Evolutionary conservation across 495 filamentous ascomycete genomes (phyloP).

Genomic region (Penicillium cosmopolitanum): DNA sequence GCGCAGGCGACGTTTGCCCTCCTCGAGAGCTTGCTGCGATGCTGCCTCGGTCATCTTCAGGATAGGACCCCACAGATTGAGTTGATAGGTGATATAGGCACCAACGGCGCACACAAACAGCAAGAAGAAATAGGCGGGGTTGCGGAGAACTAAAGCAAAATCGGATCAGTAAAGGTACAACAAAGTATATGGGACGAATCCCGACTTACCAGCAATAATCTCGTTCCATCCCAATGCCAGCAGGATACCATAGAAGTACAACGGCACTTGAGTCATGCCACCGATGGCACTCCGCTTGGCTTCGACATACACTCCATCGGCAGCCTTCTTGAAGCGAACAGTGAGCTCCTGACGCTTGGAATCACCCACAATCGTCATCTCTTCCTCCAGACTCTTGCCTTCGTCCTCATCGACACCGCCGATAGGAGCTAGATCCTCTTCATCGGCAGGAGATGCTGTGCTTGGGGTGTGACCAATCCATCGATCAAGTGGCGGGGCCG

Average conservation of each 20-base stretch:
- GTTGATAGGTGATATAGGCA: constrained; percentile 85
- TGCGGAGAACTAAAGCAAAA: constrained; percentile 71
- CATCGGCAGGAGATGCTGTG: constrained; percentile 76
- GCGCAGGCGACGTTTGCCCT: constrained; percentile 84
- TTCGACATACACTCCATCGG: constrained; percentile 96
- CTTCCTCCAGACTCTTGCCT: constrained; percentile 89
- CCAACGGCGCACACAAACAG: constrained; percentile 73
- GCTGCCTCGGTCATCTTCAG: constrained; percentile 92
- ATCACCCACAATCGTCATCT: constrained; percentile 91
- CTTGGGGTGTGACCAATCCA: constrained; percentile 84
- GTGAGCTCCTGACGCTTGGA: constrained; percentile 85
- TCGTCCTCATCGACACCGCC: constrained; percentile 92
- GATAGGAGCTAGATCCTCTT: constrained; percentile 85
- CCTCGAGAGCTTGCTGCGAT: constrained; percentile 78
- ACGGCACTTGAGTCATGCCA: constrained; percentile 88
- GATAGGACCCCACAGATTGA: constrained; percentile 96
- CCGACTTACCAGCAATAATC: constrained; percentile 77
- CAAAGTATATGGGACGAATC: constrained; percentile 7
- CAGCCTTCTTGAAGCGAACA: constrained; percentile 95
- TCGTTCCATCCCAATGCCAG: constrained; percentile 97
- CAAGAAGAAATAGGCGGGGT: constrained; percentile 90
- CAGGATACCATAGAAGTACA: constrained; percentile 91
- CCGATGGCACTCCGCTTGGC: constrained; percentile 96
- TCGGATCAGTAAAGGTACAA: constrained; percentile 17
- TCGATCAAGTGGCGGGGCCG: constrained; percentile 75